Evolutionary conservation across 495 filamentous ascomycete species (phyloP).

Genomic region (Astrothelium subdiscretum): DNA sequence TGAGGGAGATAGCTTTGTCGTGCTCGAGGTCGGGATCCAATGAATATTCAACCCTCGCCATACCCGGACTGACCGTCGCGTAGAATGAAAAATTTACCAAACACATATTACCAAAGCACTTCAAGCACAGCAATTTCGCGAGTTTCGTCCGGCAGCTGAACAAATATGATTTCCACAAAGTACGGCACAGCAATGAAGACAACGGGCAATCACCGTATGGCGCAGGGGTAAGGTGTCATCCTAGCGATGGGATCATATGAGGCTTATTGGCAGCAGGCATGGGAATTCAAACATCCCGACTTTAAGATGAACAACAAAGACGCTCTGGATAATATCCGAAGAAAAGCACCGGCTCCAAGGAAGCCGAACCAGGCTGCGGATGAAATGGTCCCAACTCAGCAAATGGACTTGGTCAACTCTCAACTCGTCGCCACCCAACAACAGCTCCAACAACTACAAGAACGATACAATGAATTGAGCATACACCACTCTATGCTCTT

Average conservation of each 20-base stretch:
- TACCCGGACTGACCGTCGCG: background rate
- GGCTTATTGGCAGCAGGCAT: constrained; percentile 49
- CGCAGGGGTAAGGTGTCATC: constrained; percentile 53
- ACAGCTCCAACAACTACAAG: constrained; percentile 74
- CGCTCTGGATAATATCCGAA: constrained; percentile 88
- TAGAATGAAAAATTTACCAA: constrained; percentile 99
- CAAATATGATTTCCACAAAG: constrained; percentile 99
- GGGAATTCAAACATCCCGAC: constrained; percentile 97
- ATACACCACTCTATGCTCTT: constrained; percentile 79
- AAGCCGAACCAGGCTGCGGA: constrained; percentile 55
- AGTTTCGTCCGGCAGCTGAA: constrained; percentile 98
- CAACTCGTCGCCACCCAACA: constrained; percentile 85
- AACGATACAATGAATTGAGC: constrained; percentile 72
- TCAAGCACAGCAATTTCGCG: constrained; percentile 99
- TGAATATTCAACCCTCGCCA: no score
- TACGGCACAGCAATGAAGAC: constrained; percentile 91
- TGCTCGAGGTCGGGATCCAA: constrained; percentile 51
- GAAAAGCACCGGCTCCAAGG: constrained; percentile 87
- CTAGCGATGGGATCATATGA: background rate
- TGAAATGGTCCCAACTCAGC: constrained; percentile 70
- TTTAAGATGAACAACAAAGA: constrained; percentile 95
- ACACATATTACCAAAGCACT: constrained; percentile 92
- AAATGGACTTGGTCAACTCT: constrained; percentile 80
- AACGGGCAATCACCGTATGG: constrained; percentile 85
- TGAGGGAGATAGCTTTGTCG: constrained; percentile 90